Evolutionary conservation across 2,329 filamentous ascomycete genomes (phyloP).

Genomic region (Verticillium dahliae): DNA sequence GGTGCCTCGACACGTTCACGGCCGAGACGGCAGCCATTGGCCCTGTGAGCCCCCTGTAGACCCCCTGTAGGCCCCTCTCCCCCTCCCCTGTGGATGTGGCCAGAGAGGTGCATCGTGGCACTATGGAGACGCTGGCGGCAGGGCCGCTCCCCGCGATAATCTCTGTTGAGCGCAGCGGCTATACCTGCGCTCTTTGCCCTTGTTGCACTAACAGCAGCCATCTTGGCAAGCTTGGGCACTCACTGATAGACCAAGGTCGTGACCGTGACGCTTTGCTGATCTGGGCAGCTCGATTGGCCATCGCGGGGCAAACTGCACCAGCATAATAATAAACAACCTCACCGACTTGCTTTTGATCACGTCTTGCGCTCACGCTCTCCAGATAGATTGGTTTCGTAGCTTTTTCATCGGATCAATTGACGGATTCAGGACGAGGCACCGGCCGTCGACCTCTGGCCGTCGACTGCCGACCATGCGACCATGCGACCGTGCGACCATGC

Average conservation of each 20-base stretch:
- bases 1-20: neutral
- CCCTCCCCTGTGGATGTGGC: neutral
- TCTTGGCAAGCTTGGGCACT: neutral
- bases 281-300: constrained; percentile 1
- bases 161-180: neutral
- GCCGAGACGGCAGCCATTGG: neutral
- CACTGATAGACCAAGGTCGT: neutral
- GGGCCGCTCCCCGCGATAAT: neutral
- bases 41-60: neutral
- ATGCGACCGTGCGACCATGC: too few relatives aligned
- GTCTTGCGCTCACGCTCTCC: neutral
- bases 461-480: too few relatives aligned
- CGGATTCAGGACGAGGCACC: neutral
- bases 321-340: neutral
- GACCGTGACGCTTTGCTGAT: neutral
- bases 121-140: neutral
- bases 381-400: too few relatives aligned
- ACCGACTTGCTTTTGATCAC: neutral
- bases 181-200: neutral
- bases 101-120: neutral
- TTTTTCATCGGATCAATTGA: neutral
- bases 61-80: neutral
- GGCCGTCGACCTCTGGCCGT: neutral
- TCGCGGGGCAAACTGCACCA: neutral
- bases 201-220: neutral